These are phyloP conservation scores for Xanthoparmelia taractica DNA, from an alignment of 495 filamentous ascomycete genomes.

Conservation along the genomic window DNA sequence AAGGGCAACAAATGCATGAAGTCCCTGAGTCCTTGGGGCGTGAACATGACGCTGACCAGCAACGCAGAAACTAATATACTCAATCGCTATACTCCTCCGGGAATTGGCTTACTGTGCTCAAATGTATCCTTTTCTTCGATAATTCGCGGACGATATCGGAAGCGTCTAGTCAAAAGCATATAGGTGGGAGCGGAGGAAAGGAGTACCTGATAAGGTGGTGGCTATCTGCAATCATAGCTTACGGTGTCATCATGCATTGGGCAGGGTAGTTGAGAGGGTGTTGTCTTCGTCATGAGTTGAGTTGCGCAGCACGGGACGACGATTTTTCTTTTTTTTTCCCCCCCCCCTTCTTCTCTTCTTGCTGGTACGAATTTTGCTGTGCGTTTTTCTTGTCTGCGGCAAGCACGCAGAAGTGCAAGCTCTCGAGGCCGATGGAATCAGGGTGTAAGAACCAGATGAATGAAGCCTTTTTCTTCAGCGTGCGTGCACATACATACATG, in stretches of 20 bases:
- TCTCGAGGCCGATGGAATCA: constrained; percentile 13
- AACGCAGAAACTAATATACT: constrained; percentile 15
- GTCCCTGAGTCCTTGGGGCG: constrained; percentile 19
- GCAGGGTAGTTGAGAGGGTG: constrained; percentile 7
- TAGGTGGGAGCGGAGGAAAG: constrained; percentile 29
- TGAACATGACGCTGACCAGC: constrained; percentile 14
- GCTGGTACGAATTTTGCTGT: constrained; percentile 10
- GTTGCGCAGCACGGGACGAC: constrained; percentile 16
- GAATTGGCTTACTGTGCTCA: constrained; percentile 21
- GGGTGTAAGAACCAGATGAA: constrained; percentile 3
- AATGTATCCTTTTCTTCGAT: constrained; percentile 21
- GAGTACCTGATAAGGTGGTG: constrained; percentile 17
- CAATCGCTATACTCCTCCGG: constrained; percentile 16
- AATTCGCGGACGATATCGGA: constrained; percentile 23
- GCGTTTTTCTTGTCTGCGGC: constrained; percentile 9
- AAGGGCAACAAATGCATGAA: constrained; percentile 69
- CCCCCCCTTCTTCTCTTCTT: too few species aligned
- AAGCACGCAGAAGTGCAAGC: constrained; percentile 9
- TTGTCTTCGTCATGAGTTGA: constrained; percentile 17
- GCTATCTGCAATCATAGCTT: constrained; percentile 22
- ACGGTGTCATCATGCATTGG: constrained; percentile 22
- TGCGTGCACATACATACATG: background rate
- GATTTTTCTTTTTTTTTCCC: constrained; percentile 18
- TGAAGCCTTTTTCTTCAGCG: background rate
- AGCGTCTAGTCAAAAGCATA: constrained; percentile 23